Percentiles rank a stretch among this genome's conserved stretches.
phyloP scores from a whole-genome alignment of 306 rosid genomes.

The Dryas alaskensis region DNA sequence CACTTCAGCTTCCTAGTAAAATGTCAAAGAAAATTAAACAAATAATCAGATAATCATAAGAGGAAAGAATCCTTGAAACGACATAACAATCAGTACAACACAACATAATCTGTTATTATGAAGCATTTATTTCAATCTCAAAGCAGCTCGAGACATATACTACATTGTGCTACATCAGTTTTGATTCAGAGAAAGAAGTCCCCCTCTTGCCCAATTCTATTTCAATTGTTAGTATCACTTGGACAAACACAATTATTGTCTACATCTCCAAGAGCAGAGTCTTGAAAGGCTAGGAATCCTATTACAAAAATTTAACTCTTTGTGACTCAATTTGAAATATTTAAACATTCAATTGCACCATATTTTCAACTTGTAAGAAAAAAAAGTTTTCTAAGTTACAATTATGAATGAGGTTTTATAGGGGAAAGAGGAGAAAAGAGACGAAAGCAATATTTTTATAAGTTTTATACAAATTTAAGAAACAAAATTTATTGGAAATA shows the following conservation, averaged over 20 bases:
- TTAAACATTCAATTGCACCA: no score
- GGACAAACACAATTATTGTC: no score
- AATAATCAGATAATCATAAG: background rate
- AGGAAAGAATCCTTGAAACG: background rate
- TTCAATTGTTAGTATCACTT: background rate
- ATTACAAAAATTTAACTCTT: background rate
- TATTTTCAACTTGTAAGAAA: no score
- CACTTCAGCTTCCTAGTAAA: conserved; percentile 80
- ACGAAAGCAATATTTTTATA: no score
- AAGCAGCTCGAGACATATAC: background rate
- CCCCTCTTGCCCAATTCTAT: background rate
- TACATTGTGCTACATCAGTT: background rate
- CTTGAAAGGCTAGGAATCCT: background rate
- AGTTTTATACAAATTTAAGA: no score
- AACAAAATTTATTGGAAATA: background rate
- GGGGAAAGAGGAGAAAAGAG: no score
- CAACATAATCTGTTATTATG: background rate
- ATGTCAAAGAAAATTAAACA: conserved; percentile 19
- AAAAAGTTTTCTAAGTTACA: no score
- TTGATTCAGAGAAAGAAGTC: background rate
- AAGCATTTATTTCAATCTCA: background rate
- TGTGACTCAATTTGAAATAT: no score
- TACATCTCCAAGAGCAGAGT: no score
- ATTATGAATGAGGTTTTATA: no score
- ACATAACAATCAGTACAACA: background rate